Conservation (phyloP, 2,329 filamentous ascomycete genomes). For the Fusarium lyarnte region DNA sequence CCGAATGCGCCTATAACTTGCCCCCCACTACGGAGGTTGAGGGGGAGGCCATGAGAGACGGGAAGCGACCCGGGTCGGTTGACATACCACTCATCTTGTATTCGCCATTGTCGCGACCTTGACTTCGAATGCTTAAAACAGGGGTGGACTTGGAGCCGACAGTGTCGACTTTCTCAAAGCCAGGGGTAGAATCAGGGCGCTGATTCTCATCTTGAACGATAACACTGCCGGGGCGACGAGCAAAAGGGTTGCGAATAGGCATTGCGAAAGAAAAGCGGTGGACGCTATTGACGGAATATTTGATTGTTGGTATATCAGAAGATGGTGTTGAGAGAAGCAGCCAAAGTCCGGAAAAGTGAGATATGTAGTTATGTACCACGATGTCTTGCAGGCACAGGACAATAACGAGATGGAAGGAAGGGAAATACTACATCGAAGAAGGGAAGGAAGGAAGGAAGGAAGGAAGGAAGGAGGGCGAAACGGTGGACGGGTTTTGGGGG, state of each 20-base stretch:
- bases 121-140: constrained; percentile 69
- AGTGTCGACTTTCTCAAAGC: constrained; percentile 71
- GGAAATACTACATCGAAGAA: constrained; percentile 9
- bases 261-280: constrained; percentile 53
- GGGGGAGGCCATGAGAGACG: constrained; percentile 13
- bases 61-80: constrained; percentile 10
- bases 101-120: constrained; percentile 72
- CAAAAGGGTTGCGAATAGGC: constrained; percentile 79
- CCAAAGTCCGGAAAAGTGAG: neutral
- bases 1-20: constrained; percentile 24
- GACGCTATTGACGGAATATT: constrained; percentile 9
- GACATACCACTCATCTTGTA: constrained; percentile 82
- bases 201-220: constrained; percentile 63
- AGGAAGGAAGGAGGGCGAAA: neutral
- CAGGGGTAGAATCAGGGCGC: constrained; percentile 54
- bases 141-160: constrained; percentile 70
- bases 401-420: constrained; percentile 5
- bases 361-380: neutral
- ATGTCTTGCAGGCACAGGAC: neutral
- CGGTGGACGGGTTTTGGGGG: constrained; percentile 14
- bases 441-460: neutral
- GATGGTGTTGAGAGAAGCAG: constrained; percentile 2
- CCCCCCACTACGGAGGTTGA: constrained; percentile 9
- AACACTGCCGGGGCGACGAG: constrained; percentile 63
- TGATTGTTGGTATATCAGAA: constrained; percentile 13